Conservation (phyloP, 1,284 basidiomycete species). For the Rhodotorula glutinis region DNA sequence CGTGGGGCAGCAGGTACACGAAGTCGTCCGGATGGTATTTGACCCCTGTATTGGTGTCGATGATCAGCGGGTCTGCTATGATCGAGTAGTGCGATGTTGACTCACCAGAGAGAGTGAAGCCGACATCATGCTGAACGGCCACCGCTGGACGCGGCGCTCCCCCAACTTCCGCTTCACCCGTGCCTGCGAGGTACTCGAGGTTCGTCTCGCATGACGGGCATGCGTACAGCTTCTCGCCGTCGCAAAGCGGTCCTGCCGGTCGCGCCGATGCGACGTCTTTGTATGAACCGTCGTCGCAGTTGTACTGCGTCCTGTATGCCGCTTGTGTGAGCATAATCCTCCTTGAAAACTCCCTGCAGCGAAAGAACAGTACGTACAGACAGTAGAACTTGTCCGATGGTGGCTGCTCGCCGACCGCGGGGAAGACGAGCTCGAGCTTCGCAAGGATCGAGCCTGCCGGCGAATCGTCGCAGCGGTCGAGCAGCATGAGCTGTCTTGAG, state of each 20-base stretch:
- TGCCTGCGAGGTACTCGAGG: too few species aligned
- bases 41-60: background rate
- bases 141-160: too few species aligned
- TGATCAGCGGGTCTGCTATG: too few species aligned
- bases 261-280: background rate
- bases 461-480: slow-evolving; percentile 2
- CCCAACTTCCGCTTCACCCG: too few species aligned
- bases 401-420: too few species aligned
- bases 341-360: too few species aligned
- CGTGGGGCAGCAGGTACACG: background rate
- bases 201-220: slow-evolving; percentile 4
- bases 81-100: too few species aligned
- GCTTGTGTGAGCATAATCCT: too few species aligned
- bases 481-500: background rate
- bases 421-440: background rate
- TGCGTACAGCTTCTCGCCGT: background rate
- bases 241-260: background rate
- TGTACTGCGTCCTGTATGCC: slow-evolving; percentile 1
- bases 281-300: slow-evolving; percentile 2
- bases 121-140: background rate
- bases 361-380: slow-evolving; percentile 13
- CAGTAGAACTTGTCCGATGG: slow-evolving; percentile 9
- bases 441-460: background rate
- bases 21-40: slow-evolving; percentile 6
- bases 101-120: background rate